A percentile compares a stretch with the other conserved stretches of the same genome.
phyloP scores from a whole-genome alignment of 2,329 filamentous ascomycete species.

The Nigrospora oryzae region DNA sequence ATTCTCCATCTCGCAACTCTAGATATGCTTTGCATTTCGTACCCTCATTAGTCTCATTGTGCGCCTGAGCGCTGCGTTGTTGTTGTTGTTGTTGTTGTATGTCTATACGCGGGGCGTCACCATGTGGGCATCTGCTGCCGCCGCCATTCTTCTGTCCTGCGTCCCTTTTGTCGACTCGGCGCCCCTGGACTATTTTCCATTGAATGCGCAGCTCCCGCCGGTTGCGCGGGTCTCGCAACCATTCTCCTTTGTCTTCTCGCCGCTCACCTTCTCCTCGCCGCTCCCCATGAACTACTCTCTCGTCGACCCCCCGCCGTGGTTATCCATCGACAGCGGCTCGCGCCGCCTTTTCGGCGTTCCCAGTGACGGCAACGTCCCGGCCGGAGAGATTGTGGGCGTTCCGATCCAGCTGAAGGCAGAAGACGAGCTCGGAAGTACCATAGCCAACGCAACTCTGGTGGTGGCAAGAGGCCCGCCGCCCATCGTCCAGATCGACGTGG shows the following conservation, averaged over 20 bases:
- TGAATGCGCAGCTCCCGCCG: slow-evolving; percentile 78
- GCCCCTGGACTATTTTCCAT: slow-evolving; percentile 53
- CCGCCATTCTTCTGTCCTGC: slow-evolving; percentile 15
- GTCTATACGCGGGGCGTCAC: neutral
- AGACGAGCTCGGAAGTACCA: slow-evolving; percentile 54
- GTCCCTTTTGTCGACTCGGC: slow-evolving; percentile 21
- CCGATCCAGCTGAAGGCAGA: slow-evolving; percentile 61
- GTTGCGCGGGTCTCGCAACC: slow-evolving; percentile 60
- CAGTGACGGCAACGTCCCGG: slow-evolving; percentile 34
- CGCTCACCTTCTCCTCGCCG: slow-evolving; percentile 62
- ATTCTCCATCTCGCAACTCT: too few relatives aligned
- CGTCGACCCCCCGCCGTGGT: slow-evolving; percentile 58
- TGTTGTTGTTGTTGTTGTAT: too few relatives aligned
- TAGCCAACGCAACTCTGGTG: slow-evolving; percentile 61
- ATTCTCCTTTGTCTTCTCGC: slow-evolving; percentile 65
- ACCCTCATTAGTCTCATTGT: too few relatives aligned
- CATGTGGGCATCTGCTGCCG: slow-evolving; percentile 14
- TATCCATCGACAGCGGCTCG: slow-evolving; percentile 57
- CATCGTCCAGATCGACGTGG: slow-evolving; percentile 43
- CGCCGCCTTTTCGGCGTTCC: slow-evolving; percentile 68
- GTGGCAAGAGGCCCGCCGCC: slow-evolving; percentile 53
- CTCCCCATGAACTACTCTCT: slow-evolving; percentile 59
- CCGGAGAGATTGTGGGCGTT: slow-evolving; percentile 46
- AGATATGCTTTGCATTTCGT: too few relatives aligned
- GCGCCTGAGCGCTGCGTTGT: too few relatives aligned